A percentile compares a stretch with the other conserved stretches of the same genome.
phyloP scores from a whole-genome alignment of 257 asterid genomes.

The Fraxinus excelsior region DNA sequence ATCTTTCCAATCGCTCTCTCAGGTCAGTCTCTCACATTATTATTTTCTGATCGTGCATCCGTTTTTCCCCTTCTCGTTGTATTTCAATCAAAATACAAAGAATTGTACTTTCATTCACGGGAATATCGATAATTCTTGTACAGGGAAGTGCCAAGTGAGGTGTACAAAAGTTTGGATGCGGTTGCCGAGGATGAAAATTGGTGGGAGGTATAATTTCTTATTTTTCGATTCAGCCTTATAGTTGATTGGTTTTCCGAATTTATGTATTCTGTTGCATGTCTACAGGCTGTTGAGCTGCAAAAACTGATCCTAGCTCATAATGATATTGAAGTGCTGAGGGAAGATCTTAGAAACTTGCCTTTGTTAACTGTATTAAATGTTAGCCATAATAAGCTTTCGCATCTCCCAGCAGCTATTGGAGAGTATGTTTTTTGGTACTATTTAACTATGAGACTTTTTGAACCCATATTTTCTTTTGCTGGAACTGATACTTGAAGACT shows the following conservation, averaged over 20 bases:
- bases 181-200: conserved; percentile 85
- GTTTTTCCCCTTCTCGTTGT: neutral
- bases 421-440: conserved; percentile 55
- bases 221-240: neutral
- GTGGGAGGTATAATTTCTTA: conserved; percentile 84
- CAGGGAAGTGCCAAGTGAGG: conserved; percentile 91
- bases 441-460: conserved; percentile 12
- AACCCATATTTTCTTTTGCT: conserved; percentile 9
- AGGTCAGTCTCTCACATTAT: conserved; percentile 39
- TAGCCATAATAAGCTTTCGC: conserved; percentile 78
- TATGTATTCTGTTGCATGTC: conserved; percentile 21
- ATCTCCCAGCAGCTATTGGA: conserved; percentile 86
- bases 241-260: neutral
- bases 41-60: too few relatives aligned
- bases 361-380: conserved; percentile 70
- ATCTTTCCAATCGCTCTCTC: conserved; percentile 92
- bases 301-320: conserved; percentile 95
- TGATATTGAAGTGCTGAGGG: conserved; percentile 70
- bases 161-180: conserved; percentile 80
- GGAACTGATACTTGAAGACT: conserved; percentile 4
- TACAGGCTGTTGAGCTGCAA: conserved; percentile 91
- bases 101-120: neutral
- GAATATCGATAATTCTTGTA: neutral
- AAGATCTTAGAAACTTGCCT: conserved; percentile 77
- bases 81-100: neutral